These are phyloP conservation scores for Phytophthora crassamura DNA, from an alignment of 352 stramenopile species.

Conservation along the genomic window DNA sequence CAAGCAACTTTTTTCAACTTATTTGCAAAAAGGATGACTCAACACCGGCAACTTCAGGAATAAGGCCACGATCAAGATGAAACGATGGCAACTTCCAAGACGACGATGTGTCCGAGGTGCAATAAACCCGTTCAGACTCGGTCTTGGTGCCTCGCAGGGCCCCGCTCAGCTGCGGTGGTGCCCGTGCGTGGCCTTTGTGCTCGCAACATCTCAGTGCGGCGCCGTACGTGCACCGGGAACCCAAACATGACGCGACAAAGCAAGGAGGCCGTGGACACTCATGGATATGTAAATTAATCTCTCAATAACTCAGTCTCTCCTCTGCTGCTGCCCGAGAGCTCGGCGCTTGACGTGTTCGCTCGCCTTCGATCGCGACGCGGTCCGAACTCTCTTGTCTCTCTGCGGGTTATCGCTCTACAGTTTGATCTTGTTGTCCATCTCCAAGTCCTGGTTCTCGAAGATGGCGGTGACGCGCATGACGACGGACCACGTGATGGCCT, in stretches of 20 bases:
- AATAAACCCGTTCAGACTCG: not conserved
- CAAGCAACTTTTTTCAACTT: too few relatives aligned
- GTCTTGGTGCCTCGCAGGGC: not conserved
- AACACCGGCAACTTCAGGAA: too few relatives aligned
- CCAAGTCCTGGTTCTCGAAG: constrained; percentile 80
- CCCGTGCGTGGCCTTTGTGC: constrained; percentile 8
- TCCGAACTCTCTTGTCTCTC: constrained; percentile 4
- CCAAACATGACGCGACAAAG: not conserved
- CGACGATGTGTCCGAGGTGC: not conserved
- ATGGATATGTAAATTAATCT: constrained; percentile 42
- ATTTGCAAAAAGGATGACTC: too few relatives aligned
- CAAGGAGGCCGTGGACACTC: constrained; percentile 19
- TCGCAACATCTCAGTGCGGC: not conserved
- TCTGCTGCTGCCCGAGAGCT: constrained; percentile 19
- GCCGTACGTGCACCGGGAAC: constrained; percentile 5
- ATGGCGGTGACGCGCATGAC: constrained; percentile 90
- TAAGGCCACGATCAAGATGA: too few relatives aligned
- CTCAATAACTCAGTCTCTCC: constrained; percentile 35
- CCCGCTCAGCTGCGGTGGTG: not conserved
- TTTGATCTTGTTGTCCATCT: constrained; percentile 72
- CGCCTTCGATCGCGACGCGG: constrained; percentile 15
- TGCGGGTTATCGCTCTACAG: constrained; percentile 45
- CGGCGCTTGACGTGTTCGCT: constrained; percentile 15
- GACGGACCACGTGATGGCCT: constrained; percentile 97
- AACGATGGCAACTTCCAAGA: too few relatives aligned